These are phyloP conservation scores for Psophocarpus tetragonolobus DNA, from an alignment of 306 rosid species.

Conservation along the genomic window DNA sequence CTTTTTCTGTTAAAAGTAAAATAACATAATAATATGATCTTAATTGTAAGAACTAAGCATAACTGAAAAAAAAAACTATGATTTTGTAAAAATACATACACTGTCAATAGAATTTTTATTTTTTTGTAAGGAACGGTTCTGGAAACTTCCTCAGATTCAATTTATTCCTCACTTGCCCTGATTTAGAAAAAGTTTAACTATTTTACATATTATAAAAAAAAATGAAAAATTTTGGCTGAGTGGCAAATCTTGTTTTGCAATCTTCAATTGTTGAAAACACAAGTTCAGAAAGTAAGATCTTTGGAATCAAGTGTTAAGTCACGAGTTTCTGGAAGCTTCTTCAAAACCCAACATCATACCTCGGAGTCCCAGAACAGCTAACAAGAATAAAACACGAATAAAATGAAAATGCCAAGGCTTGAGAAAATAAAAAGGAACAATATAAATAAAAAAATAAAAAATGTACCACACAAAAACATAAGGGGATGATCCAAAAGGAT, in stretches of 20 bases:
- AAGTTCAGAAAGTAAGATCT: not conserved
- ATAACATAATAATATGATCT: not conserved
- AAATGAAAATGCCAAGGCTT: not conserved
- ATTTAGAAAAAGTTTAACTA: not conserved
- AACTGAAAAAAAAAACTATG: not conserved
- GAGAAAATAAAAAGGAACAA: not conserved
- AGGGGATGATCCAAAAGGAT: not conserved
- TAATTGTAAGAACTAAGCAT: not conserved
- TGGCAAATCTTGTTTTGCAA: not conserved
- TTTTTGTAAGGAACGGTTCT: not conserved
- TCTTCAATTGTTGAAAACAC: not conserved
- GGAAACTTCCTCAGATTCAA: not conserved
- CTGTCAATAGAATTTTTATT: not conserved
- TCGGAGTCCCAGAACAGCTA: not conserved
- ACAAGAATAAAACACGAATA: not conserved
- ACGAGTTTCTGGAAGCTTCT: not conserved
- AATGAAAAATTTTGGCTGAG: not conserved
- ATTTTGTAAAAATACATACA: slow-evolving; percentile 2
- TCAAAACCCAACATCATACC: not conserved
- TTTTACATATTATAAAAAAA: not conserved
- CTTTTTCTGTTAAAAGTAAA: not conserved
- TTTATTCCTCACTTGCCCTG: not conserved
- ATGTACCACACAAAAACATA: not conserved
- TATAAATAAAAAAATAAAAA: not conserved
- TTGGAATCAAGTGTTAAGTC: not conserved